Conservation (phyloP, 768 basidiomycete genomes). For the Pleurotus ostreatus region DNA sequence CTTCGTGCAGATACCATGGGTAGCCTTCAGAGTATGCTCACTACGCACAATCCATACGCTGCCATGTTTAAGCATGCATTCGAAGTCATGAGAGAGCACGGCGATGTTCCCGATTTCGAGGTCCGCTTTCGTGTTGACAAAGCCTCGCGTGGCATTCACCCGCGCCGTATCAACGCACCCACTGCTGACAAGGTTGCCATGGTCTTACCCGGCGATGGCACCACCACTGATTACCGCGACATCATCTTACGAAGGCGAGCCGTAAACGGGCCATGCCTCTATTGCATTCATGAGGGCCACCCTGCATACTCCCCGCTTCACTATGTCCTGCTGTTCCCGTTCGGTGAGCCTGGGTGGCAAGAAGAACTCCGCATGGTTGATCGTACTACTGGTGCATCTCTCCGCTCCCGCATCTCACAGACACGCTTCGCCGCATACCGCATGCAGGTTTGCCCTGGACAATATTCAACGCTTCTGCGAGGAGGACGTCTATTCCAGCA, state of each 20-base stretch:
- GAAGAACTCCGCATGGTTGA: too few relatives aligned
- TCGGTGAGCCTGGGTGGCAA: slow-evolving; percentile 27
- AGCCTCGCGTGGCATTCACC: too few relatives aligned
- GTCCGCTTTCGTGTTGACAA: background rate
- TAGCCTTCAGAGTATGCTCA: slow-evolving; percentile 20
- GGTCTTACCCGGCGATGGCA: too few relatives aligned
- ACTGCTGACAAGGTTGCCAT: too few relatives aligned
- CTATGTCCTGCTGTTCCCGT: too few relatives aligned
- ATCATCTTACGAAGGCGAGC: too few relatives aligned
- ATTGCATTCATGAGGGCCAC: background rate
- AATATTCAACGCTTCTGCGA: slow-evolving; percentile 25
- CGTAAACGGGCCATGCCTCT: too few relatives aligned
- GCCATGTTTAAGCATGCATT: slow-evolving; percentile 26
- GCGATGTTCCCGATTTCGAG: slow-evolving; percentile 2
- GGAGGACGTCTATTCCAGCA: slow-evolving; percentile 34
- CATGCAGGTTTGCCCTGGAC: slow-evolving; percentile 20
- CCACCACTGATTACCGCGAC: too few relatives aligned
- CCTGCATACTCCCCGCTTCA: too few relatives aligned
- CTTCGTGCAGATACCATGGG: slow-evolving; percentile 16
- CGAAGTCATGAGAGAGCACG: slow-evolving; percentile 21
- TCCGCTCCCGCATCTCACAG: slow-evolving; percentile 12
- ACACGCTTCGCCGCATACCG: slow-evolving; percentile 25
- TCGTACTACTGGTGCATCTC: too few relatives aligned
- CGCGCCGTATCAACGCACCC: too few relatives aligned
- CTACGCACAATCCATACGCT: slow-evolving; percentile 20